Evolutionary conservation across 2,329 filamentous ascomycete species (phyloP), one percentile per base, ranked within the genome.

Genomic region (Sporothrix luriei): DNA sequence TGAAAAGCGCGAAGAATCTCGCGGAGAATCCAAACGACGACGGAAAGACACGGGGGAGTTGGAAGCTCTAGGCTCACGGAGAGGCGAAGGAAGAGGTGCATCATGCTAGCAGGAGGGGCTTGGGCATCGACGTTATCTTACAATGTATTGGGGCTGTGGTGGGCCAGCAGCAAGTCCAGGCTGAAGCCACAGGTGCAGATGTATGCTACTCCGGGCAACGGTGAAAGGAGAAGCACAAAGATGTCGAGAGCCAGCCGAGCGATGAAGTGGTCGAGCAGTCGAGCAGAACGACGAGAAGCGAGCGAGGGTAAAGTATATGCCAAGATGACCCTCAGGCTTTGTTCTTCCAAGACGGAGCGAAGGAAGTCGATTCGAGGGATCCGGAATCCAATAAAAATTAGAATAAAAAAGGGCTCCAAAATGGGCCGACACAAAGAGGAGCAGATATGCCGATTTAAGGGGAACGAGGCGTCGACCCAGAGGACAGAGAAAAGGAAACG

Each of bases 161-260:
- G 57, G 43, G 67, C 67, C 57, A 68, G 67, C 57, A 68, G 67
- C 67, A 68, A 64, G 43, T 62, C 67, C 67, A 68, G 67, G 67
- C 67, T 68, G 67, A 68, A 68, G 55, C 54, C 66, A 61, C 54
- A 61, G 66, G 26, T 61, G 66, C 66, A 62, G 55, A 61, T 48
- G 52, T 52, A 62, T 33, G 6, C 33, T 33, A 33, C 33, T 33
- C 33, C 33, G 33, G 33, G 9, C 52, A n/a, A 29, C n/a, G 55
- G 33, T 51, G 48, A n/a, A 61, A 13, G 55, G 46, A 68, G 54
- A 46, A 52, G 43, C 21, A 43, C 29, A 14, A 14, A 57, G 33
- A 61, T 24, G 54, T 26, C 51, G 66, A 68, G 66, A 55, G 38
- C 51, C 38, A 67, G 57, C 46, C 57, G 38, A 61, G 57, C 33